phyloP scores from a whole-genome alignment of 2,329 filamentous ascomycete species.

The Helotiales sp. region DNA sequence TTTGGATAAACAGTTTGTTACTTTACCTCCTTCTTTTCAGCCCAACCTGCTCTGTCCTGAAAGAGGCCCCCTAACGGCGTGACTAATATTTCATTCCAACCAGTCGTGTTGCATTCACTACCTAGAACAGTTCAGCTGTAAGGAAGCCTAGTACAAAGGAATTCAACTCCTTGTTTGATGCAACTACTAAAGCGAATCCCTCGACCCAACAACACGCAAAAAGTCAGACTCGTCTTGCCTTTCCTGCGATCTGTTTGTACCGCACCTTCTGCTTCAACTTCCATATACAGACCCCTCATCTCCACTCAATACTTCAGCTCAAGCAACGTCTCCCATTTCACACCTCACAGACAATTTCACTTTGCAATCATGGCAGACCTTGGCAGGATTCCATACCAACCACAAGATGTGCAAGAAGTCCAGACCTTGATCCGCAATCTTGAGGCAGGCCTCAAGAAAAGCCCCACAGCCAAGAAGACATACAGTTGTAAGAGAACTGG shows the following conservation, averaged over 20 bases:
- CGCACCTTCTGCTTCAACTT: background rate
- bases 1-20: background rate
- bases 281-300: background rate
- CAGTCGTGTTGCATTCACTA: background rate
- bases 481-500: conserved; percentile 82
- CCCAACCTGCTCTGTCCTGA: background rate
- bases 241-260: background rate
- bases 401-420: conserved; percentile 74
- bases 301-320: conserved; percentile 7
- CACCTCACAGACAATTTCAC: conserved; percentile 19
- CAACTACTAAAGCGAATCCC: background rate
- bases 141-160: background rate
- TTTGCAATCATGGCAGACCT: conserved; percentile 55
- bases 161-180: background rate
- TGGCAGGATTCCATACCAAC: conserved; percentile 61
- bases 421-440: conserved; percentile 55
- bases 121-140: background rate
- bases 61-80: conserved; percentile 4
- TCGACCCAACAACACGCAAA: background rate
- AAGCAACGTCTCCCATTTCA: conserved; percentile 3
- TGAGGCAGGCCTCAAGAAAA: conserved; percentile 68
- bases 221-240: background rate
- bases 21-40: background rate
- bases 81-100: background rate
- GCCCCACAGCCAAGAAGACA: conserved; percentile 59